Base-by-base conservation (phyloP, 2,329 filamentous ascomycete genomes). In the Botrytis fabae region DNA sequence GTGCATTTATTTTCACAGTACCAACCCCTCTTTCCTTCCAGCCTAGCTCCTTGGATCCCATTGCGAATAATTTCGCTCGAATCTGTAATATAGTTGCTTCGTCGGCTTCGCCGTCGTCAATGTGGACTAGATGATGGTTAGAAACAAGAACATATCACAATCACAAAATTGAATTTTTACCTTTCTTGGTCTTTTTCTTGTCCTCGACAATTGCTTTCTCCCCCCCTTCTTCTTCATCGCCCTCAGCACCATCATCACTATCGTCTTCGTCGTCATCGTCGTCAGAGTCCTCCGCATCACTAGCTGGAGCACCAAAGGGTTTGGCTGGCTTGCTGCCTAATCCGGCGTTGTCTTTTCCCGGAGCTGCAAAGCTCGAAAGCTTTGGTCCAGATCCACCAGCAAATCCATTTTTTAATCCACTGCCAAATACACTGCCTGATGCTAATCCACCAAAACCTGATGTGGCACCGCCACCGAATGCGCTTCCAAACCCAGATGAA, bases 1-100 rank as follows among this genome's bases (percentile, higher is more conserved):
- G 88, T 22, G 92, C 90, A 79, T 98, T 97, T 81, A 97, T 87
- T 83, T 96, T 96, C 77, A 97, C 86, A 78, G 91, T 92, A 62
- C 95, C 95, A 6, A 91, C 87, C 20, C 95, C 95, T 70, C 95
- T 90, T 83, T 98, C 95, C 82, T 95, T 95, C 95, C 95, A 98
- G 63, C 86, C 87, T 51, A 86, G 85, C 76, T 89, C 79, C 75
- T 80, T 80, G 8, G 78, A 89, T 76, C 92, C 90, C 78, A 96
- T 92, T 73, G 91, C 88, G 84, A 93, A 98, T 73, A 98, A 88
- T 82, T 97, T 97, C 32, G 93, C 92, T 76, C 95, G 91, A 74
- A 92, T 90, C 62, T 90, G 88, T 80, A 95, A 88, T 66, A 93
- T 84, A 2, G 92, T 95, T 32, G 86, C 86, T 81, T 98, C 95